phyloP scores from a whole-genome alignment of 139 green algal genomes.

The Closterium sp. region DNA sequence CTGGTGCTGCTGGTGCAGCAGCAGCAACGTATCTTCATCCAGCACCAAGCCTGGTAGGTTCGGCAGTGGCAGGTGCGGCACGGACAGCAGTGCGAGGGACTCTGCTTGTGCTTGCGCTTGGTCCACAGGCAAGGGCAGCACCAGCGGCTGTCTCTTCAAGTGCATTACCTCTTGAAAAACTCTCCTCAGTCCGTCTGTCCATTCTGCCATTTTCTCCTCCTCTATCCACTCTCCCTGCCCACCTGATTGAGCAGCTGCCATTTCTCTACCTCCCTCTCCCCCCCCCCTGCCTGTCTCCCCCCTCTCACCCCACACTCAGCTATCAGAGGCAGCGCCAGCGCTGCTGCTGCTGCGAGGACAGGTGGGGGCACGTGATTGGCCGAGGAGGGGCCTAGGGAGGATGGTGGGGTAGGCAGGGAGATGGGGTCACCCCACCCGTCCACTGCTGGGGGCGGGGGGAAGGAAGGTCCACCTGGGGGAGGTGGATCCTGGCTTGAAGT shows the following conservation, averaged over 20 bases:
- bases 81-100: not conserved
- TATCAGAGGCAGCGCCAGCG: not conserved
- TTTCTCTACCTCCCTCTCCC: not conserved
- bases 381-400: not conserved
- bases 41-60: not conserved
- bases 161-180: not conserved
- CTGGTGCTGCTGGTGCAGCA: not conserved
- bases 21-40: not conserved
- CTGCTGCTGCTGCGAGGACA: not conserved
- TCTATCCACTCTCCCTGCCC: not conserved
- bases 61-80: not conserved
- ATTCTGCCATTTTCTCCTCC: not conserved
- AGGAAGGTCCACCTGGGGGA: not conserved
- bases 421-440: not conserved
- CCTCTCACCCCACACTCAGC: not conserved
- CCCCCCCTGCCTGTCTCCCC: not conserved
- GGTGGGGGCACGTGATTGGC: not conserved
- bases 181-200: not conserved
- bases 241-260: not conserved
- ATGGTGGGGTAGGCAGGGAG: not conserved
- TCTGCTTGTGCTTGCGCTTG: not conserved
- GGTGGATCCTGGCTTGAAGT: not conserved
- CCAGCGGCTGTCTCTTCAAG: not conserved
- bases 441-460: not conserved
- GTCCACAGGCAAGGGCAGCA: not conserved